Evolutionary conservation across 208 protist genomes (phyloP), one percentile per base, ranked within the genome.

Genomic region (Trypanosomatidae sp.): DNA sequence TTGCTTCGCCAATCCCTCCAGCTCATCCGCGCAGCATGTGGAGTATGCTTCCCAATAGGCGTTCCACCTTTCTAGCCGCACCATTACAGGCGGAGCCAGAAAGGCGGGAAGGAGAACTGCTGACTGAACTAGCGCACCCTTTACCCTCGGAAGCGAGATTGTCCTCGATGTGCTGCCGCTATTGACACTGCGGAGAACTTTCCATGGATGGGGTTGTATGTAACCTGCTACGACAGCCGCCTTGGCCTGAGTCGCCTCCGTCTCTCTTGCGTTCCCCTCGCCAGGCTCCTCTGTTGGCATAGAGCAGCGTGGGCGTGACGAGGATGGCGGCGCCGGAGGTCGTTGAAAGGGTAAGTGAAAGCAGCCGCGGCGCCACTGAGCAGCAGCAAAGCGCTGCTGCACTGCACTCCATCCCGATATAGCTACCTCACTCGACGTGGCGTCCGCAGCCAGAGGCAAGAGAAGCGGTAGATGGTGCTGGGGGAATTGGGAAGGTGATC

Each of bases 61-160:
- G 62, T 95, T 91, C 90, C 90, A 95, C 66, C 77, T 19, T 41
- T 85, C 53, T n/a, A 79, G 73, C 62, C 78, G 50, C 13, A 92
- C 69, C 62, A 72, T 69, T n/a, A 36, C 74, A 49, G 47, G 79
- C 36, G 55, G 36, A 43, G 49, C 46, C n/a, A 64, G 66, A 55
- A 55, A 65, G 25, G 53, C 33, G n/a, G 53, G 28, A 19, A 43
- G 22, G 36, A 43, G 13, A n/a, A 28, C 17, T 8, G 33, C 36
- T 46, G 22, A 25, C 19, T 39, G 60, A 33, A 62, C 43, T 12
- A 69, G 28, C 0, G 62, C 59, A 19, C 36, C 73, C 17, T 49
- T 62, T 43, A 47, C 25, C 33, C 28, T 36, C 22, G 46, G 43
- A 56, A 70, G 47, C 19, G n/a, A 39, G 13, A 52, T 4, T 17